Base-by-base conservation (phyloP, 768 basidiomycete species). In the Xerocomellus dryophilus region DNA sequence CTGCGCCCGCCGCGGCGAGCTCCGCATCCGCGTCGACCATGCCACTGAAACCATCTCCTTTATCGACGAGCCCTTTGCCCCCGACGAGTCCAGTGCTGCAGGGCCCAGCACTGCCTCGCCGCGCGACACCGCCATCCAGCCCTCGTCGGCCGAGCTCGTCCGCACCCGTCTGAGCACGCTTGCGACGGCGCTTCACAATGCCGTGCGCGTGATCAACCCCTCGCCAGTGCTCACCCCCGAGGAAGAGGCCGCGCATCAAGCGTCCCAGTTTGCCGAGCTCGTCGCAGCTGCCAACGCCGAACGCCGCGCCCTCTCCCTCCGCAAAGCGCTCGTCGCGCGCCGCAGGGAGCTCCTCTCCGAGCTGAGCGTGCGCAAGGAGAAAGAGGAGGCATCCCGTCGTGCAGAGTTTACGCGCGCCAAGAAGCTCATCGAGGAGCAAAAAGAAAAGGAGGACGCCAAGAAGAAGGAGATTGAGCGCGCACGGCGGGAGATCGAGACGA, bases 21-120 rank as follows among this genome's bases (percentile, higher is more conserved):
- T 98, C 45, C 80, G 75, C 61, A 86, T 97, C 58, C 84, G 85
- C 15, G 83, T 98, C 42, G 93, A 98, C 71, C 96, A 99, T 68
- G 85, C 88, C 29, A 82, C 80, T 4, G 90, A 92, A 17, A 85
- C 84, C 55, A 85, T 98, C 71, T 78, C 83, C 7, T 99, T 98
- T 64, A 78, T 86, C 42, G 89, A 94, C 62, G 86, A 90, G 50
- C 79, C 85, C 0, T 91, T 88, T 63, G 72, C 74, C 18, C 50
- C 66, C 4, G 75, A 77, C 29, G 75, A 77, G 15, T 47, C 66
- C 49, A 48, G 67, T 61, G 51, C 60, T 61, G 20, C 69, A 1
- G 54, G 66, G 2, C 48, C 49, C 2, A 61, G 60, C 46, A 51
- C 49, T 31, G 9, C 44, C 25, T 50, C 60, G 20, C 59, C 67